Base-by-base conservation (phyloP, 2,329 filamentous ascomycete species). In the Akanthomyces dipterigenus region DNA sequence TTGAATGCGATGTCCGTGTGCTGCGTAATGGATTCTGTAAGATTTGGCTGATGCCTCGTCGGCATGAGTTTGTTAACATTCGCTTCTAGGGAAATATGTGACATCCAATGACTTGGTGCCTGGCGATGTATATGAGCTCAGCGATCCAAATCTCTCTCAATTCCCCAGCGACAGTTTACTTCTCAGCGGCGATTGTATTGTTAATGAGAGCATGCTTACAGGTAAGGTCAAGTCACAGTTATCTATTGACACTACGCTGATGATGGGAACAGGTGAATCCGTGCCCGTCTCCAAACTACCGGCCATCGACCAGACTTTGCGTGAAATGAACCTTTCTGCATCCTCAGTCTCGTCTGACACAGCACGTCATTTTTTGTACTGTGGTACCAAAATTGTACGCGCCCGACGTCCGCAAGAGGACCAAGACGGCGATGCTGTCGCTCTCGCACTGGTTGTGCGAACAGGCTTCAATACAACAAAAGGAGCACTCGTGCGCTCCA, bases 201-300 rank as follows among this genome's bases (percentile, higher is more conserved):
- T 99, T 66, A 99, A 99, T 70, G 95, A 99, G 76, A 98, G 95
- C 76, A 99, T 99, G 95, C 84, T 99, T 40, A 99, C 95, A 43
- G 75, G 75, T 75, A 66, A 58, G 67, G n/a, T 5, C 18, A 86
- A 79, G 24, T 20, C n/a, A 46, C 6, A 28, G 16, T 51, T 22
- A 18, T 18, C 50, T 14, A 28, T 42, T 34, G 11, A 16, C 9
- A 14, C 62, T 69, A 59, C 68, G 26, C 34, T 46, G 6, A 28
- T 36, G 6, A 54, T 22, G 18, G 22, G 8, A 16, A 14, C 42
- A 74, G 89, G 93, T 62, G 95, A 99, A 78, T 98, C 95, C 45
- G 93, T 99, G 5, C 96, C 95, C 2, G 93, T 99, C 1, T 96
- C 93, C 2, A 99, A 99, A 74, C 81, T 87, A 2, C 93, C 95